Evolutionary conservation across 2,329 filamentous ascomycete genomes (phyloP), one percentile per base, ranked within the genome.

Genomic region (Ceratocystiopsis minuta): DNA sequence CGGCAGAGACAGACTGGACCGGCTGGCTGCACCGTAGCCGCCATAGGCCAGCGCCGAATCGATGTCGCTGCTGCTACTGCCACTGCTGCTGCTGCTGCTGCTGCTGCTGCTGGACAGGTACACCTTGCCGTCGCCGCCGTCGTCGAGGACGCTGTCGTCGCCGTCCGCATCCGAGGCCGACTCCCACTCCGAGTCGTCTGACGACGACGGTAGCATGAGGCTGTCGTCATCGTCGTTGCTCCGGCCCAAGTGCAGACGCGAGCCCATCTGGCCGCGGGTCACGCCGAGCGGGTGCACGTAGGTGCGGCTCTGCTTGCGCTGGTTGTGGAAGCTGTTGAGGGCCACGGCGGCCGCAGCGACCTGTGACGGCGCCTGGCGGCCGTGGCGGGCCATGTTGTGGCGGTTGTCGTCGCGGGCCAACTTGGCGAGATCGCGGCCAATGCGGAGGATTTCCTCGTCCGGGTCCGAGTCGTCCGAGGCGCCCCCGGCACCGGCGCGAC

Each of bases 141-240:
- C 24, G 24, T 6, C 24, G 11, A 28, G 24, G 10, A 14, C 16
- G 24, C 24, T 24, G 3, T 12, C 18, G 38, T 51, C 52, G 39
- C 52, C 52, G 28, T 48, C 41, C 15, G 67, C 65, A 38, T 62
- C 62, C 6, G 66, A 70, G 20, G 68, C 66, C 37, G 68, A 70
- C 53, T 74, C 70, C 70, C 70, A 75, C 43, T 72, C 69, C 1
- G 62, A 62, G 36, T 72, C 66, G 31, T 67, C 68, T 39, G 63
- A 55, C 46, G 47, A 58, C 52, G 57, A 54, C 4, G 43, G 42
- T 16, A 49, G 37, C 3, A 46, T 43, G 37, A 49, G 43, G 5
- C 53, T 52, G 20, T 50, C 48, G 17, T 46, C 37, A 31, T 41
- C 16, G 36, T 45, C 28, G 36, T 41, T 15, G 20, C 43, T 37